Evolutionary conservation across 2,329 filamentous ascomycete species (phyloP).

Genomic region (Amauroascus verrucosus): DNA sequence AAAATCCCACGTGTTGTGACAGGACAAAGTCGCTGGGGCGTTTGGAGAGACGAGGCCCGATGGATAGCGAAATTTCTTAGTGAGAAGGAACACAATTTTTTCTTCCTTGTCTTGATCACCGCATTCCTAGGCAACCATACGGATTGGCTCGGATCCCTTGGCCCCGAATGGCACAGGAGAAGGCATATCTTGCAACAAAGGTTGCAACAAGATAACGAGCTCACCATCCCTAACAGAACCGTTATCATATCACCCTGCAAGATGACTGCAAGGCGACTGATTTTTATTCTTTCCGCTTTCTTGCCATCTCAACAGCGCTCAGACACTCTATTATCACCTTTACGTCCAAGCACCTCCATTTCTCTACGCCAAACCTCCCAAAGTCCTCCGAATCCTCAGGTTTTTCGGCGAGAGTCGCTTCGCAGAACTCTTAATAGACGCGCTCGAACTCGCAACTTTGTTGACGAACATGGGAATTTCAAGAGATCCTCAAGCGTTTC

Average conservation of each 20-base stretch:
- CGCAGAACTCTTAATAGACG: constrained; percentile 45
- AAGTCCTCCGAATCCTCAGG: constrained; percentile 42
- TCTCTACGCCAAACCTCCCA: constrained; percentile 44
- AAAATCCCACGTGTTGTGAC: constrained; percentile 48
- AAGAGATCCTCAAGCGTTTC: constrained; percentile 37
- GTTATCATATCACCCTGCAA: constrained; percentile 50
- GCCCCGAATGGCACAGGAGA: constrained; percentile 45
- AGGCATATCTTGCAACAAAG: constrained; percentile 44
- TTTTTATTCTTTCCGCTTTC: constrained; percentile 50
- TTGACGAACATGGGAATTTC: constrained; percentile 26
- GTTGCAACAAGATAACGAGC: constrained; percentile 38
- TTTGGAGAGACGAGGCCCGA: constrained; percentile 52
- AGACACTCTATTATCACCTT: constrained; percentile 30
- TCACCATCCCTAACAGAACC: constrained; percentile 44
- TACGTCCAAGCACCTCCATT: constrained; percentile 34
- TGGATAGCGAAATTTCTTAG: constrained; percentile 47
- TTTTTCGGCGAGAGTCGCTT: constrained; percentile 44
- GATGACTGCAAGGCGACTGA: constrained; percentile 48
- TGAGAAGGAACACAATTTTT: constrained; percentile 48
- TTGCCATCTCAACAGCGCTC: constrained; percentile 41
- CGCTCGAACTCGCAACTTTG: constrained; percentile 38
- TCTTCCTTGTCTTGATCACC: constrained; percentile 49
- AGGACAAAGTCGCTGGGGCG: constrained; percentile 49
- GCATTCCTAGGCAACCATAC: constrained; percentile 52
- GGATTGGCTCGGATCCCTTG: constrained; percentile 48